Conservation (phyloP, 1,284 basidiomycete species). For the Amylostereum chailletii region DNA sequence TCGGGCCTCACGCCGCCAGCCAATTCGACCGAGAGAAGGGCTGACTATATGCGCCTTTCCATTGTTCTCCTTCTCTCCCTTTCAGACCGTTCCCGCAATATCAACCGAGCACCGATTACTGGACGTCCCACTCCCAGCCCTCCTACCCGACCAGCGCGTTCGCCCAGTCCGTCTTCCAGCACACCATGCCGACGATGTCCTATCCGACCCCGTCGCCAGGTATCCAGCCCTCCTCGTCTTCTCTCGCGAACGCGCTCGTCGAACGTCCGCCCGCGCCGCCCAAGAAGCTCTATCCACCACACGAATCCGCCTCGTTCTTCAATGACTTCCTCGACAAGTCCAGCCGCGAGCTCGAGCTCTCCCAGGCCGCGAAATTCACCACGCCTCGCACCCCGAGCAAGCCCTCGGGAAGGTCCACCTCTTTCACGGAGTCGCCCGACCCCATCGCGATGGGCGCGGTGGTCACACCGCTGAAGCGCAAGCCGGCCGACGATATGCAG, state of each 20-base stretch:
- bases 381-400: conserved; percentile 1
- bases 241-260: conserved; percentile 63
- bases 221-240: conserved; percentile 57
- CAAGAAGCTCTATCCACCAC: conserved; percentile 32
- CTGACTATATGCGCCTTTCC: conserved; percentile 10
- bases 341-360: conserved; percentile 13
- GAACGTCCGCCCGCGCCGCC: conserved; percentile 28
- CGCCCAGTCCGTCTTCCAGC: conserved; percentile 55
- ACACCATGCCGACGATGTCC: conserved; percentile 42
- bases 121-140: conserved; percentile 20
- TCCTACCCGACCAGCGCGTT: conserved; percentile 44
- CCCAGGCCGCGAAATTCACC: conserved; percentile 11
- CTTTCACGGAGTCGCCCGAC: conserved; percentile 31
- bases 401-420: conserved; percentile 5
- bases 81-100: conserved; percentile 15
- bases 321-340: conserved; percentile 48
- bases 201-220: conserved; percentile 63
- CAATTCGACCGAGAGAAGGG: background rate
- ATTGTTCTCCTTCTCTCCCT: background rate
- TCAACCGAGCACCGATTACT: conserved; percentile 8
- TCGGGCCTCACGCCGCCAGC: background rate
- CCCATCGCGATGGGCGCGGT: conserved; percentile 31
- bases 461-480: conserved; percentile 45
- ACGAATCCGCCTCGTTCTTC: conserved; percentile 55
- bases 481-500: conserved; percentile 30